Evolutionary conservation across 768 basidiomycete genomes (phyloP), one percentile per base, ranked within the genome.

Genomic region (Podaxis sp.): DNA sequence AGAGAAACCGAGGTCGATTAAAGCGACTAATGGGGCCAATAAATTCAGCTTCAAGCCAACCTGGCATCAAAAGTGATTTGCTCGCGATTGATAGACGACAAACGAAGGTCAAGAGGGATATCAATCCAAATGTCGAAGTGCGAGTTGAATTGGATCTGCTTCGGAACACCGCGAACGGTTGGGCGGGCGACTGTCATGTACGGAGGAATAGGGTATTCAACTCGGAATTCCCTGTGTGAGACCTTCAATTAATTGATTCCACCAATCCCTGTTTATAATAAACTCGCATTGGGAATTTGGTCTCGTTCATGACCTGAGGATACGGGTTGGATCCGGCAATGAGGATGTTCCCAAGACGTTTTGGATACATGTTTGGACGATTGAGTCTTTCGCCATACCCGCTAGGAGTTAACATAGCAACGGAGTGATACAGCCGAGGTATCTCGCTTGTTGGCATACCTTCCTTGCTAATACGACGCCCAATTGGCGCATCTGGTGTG

Each of bases 351-450:
- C 55, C 47, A 28, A 54, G 36, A 35, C 7, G 25, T 28, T 32
- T 59, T 53, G 40, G 77, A 59, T 51, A 57, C 32, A 13, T 48
- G 18, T 18, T 18, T 44, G n/a, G n/a, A 44, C 18, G 16, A 16
- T 32, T 32, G 28, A 32, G 2, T 32, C 28, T 3, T 9, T 11
- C 37, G 11, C 78, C 72, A 32, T 74, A 79, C 63, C 83, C 83
- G 59, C 80, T 79, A 16, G 82, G 80, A 11, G 85, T 79, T 63
- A 86, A 74, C 21, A 80, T 81, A 14, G 82, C 83, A 3, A 74
- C 74, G 3, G 84, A 85, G 70, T 88, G 86, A 71, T 87, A 88
- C 73, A 87, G 32, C 18, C 86, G 72, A 42, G 84, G 73, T 63
- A 87, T 77, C 36, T 71, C 59, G 4, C 73, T 72, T 7, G 72